Evolutionary conservation across 441 rosid species (phyloP), one percentile per base, ranked within the genome.

Genomic region (Capsella rubella): DNA sequence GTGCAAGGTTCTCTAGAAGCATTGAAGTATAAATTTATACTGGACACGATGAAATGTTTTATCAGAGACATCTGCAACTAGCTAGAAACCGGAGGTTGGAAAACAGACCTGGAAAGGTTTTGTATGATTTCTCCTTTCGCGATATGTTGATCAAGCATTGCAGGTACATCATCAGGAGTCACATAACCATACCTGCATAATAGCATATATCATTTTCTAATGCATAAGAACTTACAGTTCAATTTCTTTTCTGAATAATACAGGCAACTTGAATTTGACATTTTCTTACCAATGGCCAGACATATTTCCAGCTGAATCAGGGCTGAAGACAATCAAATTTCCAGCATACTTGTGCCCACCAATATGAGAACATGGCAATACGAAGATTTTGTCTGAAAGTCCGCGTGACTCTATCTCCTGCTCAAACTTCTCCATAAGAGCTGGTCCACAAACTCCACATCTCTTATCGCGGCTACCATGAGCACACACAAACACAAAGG

Each of bases 331-430:
- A 11, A 95, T 87, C 87, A 95, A 63, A 56, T 95, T 92, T 28
- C 99, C 99, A 52, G 99, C 97, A 80, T 95, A 95, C 70, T 95
- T 95, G 77, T 95, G 99, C 3, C 99, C 99, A 45, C 99, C 99
- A 35, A 95, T 60, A 80, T 95, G 98, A 78, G 99, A 90, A 77
- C 98, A 92, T 0, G 95, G 91, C 67, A 58, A 81, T 40, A 92
- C 92, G 63, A 83, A 81, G 16, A 92, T 83, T 67, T 86, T 76
- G 42, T 79, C 87, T 27, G 82, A 74, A 81, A 90, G 77, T 64
- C 91, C 92, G 12, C 89, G 90, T 8, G 75, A 72, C 46, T 73
- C 85, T 55, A 90, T 85, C 79, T 86, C 98, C 81, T 83, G 81
- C 3, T 79, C 75, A 16, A 95, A 83, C 74, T 80, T 95, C 56